Evolutionary conservation across 2,329 filamentous ascomycete genomes (phyloP).

Genomic region (Colletotrichum sp.): DNA sequence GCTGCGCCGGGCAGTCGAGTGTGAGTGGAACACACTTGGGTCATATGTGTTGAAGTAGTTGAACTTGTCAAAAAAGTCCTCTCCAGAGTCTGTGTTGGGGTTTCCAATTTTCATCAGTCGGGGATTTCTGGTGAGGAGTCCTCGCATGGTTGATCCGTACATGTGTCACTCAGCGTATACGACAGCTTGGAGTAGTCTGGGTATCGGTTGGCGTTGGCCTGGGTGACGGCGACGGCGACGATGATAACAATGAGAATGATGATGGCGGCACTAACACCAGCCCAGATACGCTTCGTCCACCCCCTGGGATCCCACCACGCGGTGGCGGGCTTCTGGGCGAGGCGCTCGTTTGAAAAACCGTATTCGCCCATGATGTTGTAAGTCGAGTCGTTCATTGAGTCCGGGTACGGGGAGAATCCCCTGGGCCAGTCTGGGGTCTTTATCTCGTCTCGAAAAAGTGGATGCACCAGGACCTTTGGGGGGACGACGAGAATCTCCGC

Average conservation of each 20-base stretch:
- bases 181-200: constrained; percentile 52
- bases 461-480: constrained; percentile 16
- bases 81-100: constrained; percentile 46
- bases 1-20: constrained; percentile 3
- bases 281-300: constrained; percentile 60
- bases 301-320: constrained; percentile 49
- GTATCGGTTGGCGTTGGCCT: constrained; percentile 45
- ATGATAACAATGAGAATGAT: constrained; percentile 54
- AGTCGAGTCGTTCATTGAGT: constrained; percentile 5
- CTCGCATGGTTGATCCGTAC: constrained; percentile 35
- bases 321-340: background rate
- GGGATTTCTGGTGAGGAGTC: background rate
- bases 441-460: constrained; percentile 19
- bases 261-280: constrained; percentile 41
- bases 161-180: constrained; percentile 55
- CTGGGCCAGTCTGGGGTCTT: constrained; percentile 18
- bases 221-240: constrained; percentile 48
- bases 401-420: constrained; percentile 7
- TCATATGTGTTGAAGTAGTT: constrained; percentile 57
- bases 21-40: constrained; percentile 38
- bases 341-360: constrained; percentile 1
- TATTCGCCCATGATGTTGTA: constrained; percentile 11
- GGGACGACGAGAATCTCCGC: constrained; percentile 16
- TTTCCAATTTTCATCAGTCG: constrained; percentile 1
- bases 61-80: constrained; percentile 60